These are phyloP conservation scores for Apium graveolens DNA, from an alignment of 129 eudicot species.

Conservation along the genomic window DNA sequence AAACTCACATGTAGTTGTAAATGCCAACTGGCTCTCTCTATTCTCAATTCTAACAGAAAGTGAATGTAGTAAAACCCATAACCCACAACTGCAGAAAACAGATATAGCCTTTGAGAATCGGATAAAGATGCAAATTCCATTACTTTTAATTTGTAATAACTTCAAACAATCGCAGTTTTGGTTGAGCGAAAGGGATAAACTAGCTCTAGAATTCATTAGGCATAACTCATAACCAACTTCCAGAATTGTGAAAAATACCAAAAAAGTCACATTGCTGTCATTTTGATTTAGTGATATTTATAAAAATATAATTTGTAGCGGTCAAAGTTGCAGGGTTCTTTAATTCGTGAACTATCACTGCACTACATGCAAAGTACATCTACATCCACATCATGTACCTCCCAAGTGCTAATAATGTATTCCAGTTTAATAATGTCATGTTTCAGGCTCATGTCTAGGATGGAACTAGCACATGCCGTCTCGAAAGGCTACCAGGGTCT, in stretches of 20 bases:
- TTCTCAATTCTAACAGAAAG: slow-evolving; percentile 90
- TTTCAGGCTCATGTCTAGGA: background rate
- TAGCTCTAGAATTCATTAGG: background rate
- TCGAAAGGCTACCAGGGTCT: background rate
- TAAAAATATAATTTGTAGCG: background rate
- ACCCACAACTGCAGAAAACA: slow-evolving; percentile 66
- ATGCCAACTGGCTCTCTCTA: slow-evolving; percentile 78
- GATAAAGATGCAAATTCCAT: background rate
- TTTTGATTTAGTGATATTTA: background rate
- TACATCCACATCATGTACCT: background rate
- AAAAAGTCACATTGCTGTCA: background rate
- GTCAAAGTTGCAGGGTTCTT: background rate
- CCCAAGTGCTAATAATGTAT: background rate
- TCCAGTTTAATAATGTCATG: background rate
- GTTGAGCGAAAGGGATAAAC: background rate
- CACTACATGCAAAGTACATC: background rate
- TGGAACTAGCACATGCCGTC: background rate
- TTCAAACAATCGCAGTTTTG: background rate
- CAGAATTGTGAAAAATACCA: background rate
- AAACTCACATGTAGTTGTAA: slow-evolving; percentile 67
- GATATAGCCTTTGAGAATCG: slow-evolving; percentile 6
- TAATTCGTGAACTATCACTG: background rate
- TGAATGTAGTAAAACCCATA: slow-evolving; percentile 90
- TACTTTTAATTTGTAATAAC: background rate
- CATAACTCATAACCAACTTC: background rate